Evolutionary conservation across 1,284 basidiomycete species (phyloP), one percentile per base, ranked within the genome.

Genomic region (Coniferiporia sulphurascens): DNA sequence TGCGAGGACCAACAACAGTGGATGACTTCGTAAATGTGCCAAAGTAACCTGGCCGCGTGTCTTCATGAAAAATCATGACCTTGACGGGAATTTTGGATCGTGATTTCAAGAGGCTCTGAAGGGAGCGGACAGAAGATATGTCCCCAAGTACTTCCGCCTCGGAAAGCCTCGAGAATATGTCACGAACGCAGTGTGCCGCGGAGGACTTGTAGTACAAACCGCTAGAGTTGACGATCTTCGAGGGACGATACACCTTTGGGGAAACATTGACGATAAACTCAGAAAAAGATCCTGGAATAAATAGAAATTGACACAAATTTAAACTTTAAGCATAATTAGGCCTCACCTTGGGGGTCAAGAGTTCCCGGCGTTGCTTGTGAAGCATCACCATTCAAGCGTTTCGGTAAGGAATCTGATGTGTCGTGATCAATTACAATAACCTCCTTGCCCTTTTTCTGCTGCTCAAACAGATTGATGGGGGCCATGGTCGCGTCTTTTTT

Each of bases 1-100:
- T 80, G n/a, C 92, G 82, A 7, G 89, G 84, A 1, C 87, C 85
- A 58, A 95, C 82, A 54, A 82, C 71, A 13, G 76, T 76, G 21
- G 89, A 91, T 61, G 77, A 82, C 53, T 86, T 84, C 9, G 91
- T 92, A 87, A 89, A 94, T 15, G 92, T 94, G 27, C 91, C 92
- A 65, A 86, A 87, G 71, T 93, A 95, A 1, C 90, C 91, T 17
- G 92, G 92, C 36, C 92, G 83, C 0, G 79, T 78, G 69, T 94
- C 89, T 62, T 86, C 86, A 21, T 77, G 71, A 70, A 93, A 94
- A 61, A 89, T 84, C 49, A 95, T 74, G 1, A 85, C 80, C 71
- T 93, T 94, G 35, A 82, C 80, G 0, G 85, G 85, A 36, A 91
- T 72, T n/a, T 75, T 64, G 9, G 69, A 70, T 10, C 87, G 83